Evolutionary conservation across 257 asterid species (phyloP).

Genomic region (Leonotis leonurus): DNA sequence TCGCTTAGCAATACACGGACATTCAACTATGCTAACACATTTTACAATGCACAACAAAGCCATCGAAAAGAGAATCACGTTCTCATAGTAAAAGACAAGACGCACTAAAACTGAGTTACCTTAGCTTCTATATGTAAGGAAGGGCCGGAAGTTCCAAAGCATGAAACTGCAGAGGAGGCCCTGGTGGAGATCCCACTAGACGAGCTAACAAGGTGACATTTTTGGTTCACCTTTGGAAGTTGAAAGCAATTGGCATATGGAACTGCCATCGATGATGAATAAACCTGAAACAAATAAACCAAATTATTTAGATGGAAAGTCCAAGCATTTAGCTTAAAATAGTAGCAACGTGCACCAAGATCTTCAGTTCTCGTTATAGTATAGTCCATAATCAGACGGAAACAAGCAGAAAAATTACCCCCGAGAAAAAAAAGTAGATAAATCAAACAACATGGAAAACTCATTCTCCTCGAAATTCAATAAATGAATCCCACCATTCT

Average conservation of each 20-base stretch:
- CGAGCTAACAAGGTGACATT: constrained; percentile 16
- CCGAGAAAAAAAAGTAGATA: background rate
- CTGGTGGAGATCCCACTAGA: constrained; percentile 9
- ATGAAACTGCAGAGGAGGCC: constrained; percentile 24
- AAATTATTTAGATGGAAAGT: too few species aligned
- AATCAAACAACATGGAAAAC: background rate
- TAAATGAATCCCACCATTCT: background rate
- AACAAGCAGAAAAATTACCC: background rate
- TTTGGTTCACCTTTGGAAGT: constrained; percentile 25
- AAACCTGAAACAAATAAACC: constrained; percentile 2
- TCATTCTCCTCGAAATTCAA: background rate
- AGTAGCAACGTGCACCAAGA: background rate
- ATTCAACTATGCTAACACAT: background rate
- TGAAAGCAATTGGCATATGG: constrained; percentile 33
- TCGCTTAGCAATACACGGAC: background rate
- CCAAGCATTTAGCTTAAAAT: too few species aligned
- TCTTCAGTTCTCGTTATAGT: background rate
- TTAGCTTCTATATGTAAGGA: constrained; percentile 29
- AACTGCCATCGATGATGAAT: constrained; percentile 40
- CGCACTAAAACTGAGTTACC: constrained; percentile 22
- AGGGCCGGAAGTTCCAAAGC: constrained; percentile 28
- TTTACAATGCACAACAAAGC: background rate
- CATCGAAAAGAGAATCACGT: background rate
- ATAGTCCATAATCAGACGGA: background rate
- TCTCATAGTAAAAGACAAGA: background rate